These are phyloP conservation scores for Triticum dicoccoides DNA, from an alignment of 176 grass and related monocot species.

Conservation along the genomic window DNA sequence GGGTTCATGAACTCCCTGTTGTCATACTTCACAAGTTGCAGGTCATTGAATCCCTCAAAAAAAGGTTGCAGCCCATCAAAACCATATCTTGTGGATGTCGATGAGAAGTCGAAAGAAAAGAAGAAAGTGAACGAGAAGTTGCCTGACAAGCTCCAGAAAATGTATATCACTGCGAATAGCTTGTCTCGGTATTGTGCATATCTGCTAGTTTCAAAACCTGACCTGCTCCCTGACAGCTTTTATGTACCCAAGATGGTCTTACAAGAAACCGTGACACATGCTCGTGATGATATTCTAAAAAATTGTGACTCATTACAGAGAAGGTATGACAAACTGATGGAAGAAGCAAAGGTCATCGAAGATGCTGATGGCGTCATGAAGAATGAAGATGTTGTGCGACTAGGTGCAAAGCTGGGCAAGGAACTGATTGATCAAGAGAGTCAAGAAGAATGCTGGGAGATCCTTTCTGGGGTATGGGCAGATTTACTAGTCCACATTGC, in stretches of 20 bases:
- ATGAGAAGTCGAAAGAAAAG: neutral
- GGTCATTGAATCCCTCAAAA: too few species aligned
- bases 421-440: neutral
- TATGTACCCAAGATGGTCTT: neutral
- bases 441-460: neutral
- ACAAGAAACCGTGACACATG: neutral
- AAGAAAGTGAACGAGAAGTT: neutral
- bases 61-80: neutral
- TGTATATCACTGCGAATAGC: constrained; percentile 20
- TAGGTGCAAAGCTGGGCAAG: constrained; percentile 11
- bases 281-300: neutral
- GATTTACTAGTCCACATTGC: constrained; percentile 35
- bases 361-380: too few species aligned
- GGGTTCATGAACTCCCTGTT: neutral
- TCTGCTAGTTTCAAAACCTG: constrained; percentile 34
- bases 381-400: neutral
- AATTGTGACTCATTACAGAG: neutral
- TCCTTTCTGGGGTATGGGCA: constrained; percentile 25
- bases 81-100: neutral
- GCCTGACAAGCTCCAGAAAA: neutral
- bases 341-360: neutral
- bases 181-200: constrained; percentile 50
- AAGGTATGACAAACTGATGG: neutral
- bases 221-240: constrained; percentile 32
- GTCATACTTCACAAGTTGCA: neutral